Base-by-base conservation (phyloP, 805 yeast genomes). In the Candida sonorensis region DNA sequence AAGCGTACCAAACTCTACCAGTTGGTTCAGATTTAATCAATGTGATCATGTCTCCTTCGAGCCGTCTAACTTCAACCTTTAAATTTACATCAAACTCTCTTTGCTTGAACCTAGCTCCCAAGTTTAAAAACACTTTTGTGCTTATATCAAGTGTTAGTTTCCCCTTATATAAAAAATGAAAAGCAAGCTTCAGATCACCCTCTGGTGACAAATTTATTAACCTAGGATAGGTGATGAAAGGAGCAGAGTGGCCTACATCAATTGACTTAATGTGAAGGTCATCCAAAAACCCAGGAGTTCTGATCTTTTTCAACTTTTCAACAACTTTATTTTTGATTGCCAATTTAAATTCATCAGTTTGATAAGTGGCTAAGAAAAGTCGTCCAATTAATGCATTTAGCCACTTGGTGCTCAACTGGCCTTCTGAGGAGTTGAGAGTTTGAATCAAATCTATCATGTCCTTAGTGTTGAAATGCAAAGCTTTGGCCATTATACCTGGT, bases 11-110 rank as follows among this genome's bases (percentile, higher is more conserved):
- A 1, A 92, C 48, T 48, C 98, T 69, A 33, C 76, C 77, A 2
- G 95, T 78, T 7, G 98, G 97, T 2, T 96, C 95, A 1, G 94
- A 85, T 51, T 92, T 92, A 21, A 90, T 51, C 25, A 72, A 62
- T 14, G 88, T 48, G 0, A 82, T 50, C 35, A 90, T 42, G 2
- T 82, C 81, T 0, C 98, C 98, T 31, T 78, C 75, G 4, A 92
- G 44, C 44, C 67, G 74, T 34, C 72, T 72, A 30, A 90, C 57
- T 2, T 80, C 77, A 2, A 88, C 75, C 12, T 81, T 74, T 31
- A 92, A 59, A 17, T 81, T 67, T 22, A 92, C 61, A 33, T 81
- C 80, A 25, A 90, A 83, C 42, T 83, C 94, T 5, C 75, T 53
- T 27, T 80, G 76, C 39, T 72, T 77, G 59, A 87, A 80, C 10